phyloP scores from a whole-genome alignment of 2,329 filamentous ascomycete species.

The Ophidiomyces ophidiicola region DNA sequence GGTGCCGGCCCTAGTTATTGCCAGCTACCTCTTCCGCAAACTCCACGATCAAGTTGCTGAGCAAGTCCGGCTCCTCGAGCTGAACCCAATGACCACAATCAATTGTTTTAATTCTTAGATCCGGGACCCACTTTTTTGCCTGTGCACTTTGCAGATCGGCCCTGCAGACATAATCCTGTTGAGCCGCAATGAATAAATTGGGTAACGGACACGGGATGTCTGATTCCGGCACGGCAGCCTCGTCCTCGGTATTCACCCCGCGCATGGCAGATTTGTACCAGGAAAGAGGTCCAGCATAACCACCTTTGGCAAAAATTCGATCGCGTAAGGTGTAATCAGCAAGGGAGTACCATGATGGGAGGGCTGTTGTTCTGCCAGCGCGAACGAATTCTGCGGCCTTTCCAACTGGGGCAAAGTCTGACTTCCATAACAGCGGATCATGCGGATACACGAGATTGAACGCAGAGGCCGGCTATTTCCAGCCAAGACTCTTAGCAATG shows the following conservation, averaged over 20 bases:
- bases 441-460: neutral
- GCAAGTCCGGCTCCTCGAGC: neutral
- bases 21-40: conserved; percentile 1
- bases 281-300: neutral
- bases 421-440: neutral
- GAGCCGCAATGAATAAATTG: neutral
- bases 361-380: neutral
- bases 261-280: neutral
- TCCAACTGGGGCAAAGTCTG: neutral
- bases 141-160: neutral
- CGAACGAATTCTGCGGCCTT: neutral
- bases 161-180: neutral
- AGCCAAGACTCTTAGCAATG: neutral
- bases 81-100: conserved; percentile 2
- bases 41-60: neutral
- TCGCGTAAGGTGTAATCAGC: neutral
- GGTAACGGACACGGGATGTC: neutral
- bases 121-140: neutral
- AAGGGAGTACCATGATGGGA: neutral
- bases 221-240: neutral
- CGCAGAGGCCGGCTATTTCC: neutral
- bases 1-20: too few relatives aligned
- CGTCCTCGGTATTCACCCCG: neutral
- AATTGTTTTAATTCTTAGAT: neutral
- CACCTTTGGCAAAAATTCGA: neutral